phyloP scores from a whole-genome alignment of 345 rosid genomes.

The Populus ilicifolia region DNA sequence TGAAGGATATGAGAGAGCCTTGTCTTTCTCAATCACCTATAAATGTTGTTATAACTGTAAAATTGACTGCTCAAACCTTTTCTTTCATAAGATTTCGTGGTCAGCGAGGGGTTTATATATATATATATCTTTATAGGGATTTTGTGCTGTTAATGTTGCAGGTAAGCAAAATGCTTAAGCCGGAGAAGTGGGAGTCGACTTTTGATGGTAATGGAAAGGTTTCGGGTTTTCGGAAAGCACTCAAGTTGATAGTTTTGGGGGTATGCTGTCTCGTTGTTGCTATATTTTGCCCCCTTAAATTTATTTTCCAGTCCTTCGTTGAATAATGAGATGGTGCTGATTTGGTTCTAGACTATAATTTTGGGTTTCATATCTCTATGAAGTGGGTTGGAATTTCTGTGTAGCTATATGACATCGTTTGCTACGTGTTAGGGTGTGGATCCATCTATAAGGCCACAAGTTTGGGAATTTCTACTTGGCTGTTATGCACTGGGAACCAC shows the following conservation, averaged over 20 bases:
- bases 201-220: constrained; percentile 81
- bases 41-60: constrained; percentile 68
- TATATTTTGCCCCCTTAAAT: neutral
- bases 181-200: constrained; percentile 75
- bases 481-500: constrained; percentile 76
- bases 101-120: neutral
- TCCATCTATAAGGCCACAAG: constrained; percentile 85
- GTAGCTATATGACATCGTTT: constrained; percentile 19
- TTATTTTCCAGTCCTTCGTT: neutral
- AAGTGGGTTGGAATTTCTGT: neutral
- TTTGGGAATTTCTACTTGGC: constrained; percentile 95
- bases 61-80: constrained; percentile 14
- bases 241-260: constrained; percentile 72
- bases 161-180: constrained; percentile 83
- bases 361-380: neutral
- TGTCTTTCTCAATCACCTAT: constrained; percentile 66
- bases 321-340: neutral
- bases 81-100: neutral
- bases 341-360: neutral
- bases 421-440: constrained; percentile 65
- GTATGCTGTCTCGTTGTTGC: constrained; percentile 38
- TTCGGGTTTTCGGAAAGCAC: constrained; percentile 68
- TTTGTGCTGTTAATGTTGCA: constrained; percentile 29
- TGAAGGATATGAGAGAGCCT: constrained; percentile 81
- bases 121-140: neutral